Evolutionary conservation across 2,329 filamentous ascomycete species (phyloP), one percentile per base, ranked within the genome.

Genomic region (Phoma sp.): DNA sequence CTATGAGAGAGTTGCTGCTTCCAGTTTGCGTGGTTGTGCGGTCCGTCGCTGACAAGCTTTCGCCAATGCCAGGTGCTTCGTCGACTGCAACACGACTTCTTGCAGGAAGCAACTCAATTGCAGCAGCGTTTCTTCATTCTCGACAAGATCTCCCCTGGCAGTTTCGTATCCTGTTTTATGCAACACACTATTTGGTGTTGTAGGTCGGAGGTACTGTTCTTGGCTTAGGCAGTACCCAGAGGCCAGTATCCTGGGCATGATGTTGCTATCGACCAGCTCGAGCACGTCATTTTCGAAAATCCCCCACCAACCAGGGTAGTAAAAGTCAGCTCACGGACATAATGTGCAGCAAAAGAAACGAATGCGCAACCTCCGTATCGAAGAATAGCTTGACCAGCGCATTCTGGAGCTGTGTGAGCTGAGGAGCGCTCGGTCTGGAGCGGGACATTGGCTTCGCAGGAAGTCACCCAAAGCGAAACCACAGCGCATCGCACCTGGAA

Each of bases 221-320:
- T 52, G 35, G 58, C 54, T 39, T 36, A 51, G 43, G 22, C 35
- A 41, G 37, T 60, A 61, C 58, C 58, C 51, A 61, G 58, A 45
- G 39, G 12, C 44, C 25, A 52, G 39, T 40, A 10, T 43, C 8
- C 51, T 60, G 43, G 54, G 58, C 58, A 41, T 48, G 54, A 57
- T 57, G 54, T 60, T 55, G 58, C 53, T 52, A 57, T 60, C 51
- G 38, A 24, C 37, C 37, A 27, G 47, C 44, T 36, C 35, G 44
- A 60, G 54, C 58, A 60, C 58, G 58, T 60, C 58, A 60, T 60
- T 51, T 44, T 38, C 24, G 25, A 32, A 25, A 15, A 24, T 51
- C 6, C 38, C 38, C 29, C 38, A 4, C 29, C 29, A 43, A 50
- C 17, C 39, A 50, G 15, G 7, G 25, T 19, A 33, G 24, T 40